A percentile compares a stretch with the other conserved stretches of the same genome.
These are phyloP conservation scores for Ophiostoma sp. DNA, from an alignment of 2,329 filamentous ascomycete species.

Conservation along the genomic window DNA sequence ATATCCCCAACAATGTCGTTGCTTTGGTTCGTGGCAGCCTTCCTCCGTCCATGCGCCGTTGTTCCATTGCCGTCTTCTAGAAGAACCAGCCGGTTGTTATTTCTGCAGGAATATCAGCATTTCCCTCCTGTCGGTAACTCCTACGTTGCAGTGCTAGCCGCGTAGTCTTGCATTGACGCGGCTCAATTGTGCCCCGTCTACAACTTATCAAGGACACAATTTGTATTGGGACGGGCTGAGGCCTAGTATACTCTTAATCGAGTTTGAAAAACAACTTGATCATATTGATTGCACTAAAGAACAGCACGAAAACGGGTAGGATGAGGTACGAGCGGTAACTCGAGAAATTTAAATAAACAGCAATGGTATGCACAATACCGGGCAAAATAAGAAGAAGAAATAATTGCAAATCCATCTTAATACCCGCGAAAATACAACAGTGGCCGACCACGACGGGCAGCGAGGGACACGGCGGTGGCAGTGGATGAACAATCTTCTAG, in stretches of 20 bases:
- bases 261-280: no score
- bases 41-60: background rate
- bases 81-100: background rate
- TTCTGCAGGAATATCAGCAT: background rate
- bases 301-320: no score
- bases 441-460: background rate
- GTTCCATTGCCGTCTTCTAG: background rate
- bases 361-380: no score
- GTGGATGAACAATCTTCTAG: constrained; percentile 22
- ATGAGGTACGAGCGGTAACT: no score
- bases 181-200: background rate
- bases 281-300: no score
- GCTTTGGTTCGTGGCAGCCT: background rate
- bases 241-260: no score
- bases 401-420: no score
- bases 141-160: background rate
- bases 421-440: background rate
- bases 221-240: background rate
- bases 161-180: background rate
- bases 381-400: no score
- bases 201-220: background rate
- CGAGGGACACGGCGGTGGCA: constrained; percentile 18
- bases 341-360: no score
- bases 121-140: background rate
- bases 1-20: background rate